Percentiles rank a stretch among this genome's conserved stretches.
Evolutionary conservation across 2,329 filamentous ascomycete species (phyloP).

Genomic region (Chrysoporthe cubensis): DNA sequence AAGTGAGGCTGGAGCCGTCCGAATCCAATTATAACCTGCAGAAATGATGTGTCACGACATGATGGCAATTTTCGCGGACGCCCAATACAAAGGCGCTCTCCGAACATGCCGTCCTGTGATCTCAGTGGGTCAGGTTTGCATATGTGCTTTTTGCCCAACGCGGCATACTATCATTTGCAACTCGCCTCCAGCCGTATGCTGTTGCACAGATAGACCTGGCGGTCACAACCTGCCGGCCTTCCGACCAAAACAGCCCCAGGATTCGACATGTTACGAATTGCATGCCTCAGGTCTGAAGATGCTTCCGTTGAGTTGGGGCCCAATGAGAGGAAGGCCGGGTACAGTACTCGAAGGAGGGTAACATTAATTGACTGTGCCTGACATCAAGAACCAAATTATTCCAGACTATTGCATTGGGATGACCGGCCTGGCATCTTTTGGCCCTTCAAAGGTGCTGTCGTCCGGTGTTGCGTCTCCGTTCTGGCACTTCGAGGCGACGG

Average conservation of each 20-base stretch:
- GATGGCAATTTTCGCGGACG: not conserved
- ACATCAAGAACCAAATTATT: constrained; percentile 9
- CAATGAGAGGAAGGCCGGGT: constrained; percentile 19
- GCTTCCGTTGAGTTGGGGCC: not conserved
- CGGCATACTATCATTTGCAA: constrained; percentile 13
- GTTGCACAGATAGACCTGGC: not conserved
- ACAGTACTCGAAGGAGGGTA: constrained; percentile 19
- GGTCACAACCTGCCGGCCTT: not conserved
- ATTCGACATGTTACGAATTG: not conserved
- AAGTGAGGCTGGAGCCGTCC: not conserved
- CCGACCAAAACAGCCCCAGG: not conserved
- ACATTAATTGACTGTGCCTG: constrained; percentile 21
- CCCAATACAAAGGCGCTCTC: not conserved
- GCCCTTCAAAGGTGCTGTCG: constrained; percentile 1
- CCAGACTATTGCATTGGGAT: constrained; percentile 10
- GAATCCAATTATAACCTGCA: not conserved
- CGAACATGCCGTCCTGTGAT: not conserved
- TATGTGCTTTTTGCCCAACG: not conserved
- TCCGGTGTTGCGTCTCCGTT: constrained; percentile 2
- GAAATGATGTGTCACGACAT: not conserved
- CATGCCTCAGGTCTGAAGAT: constrained; percentile 4
- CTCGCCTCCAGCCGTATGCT: constrained; percentile 7
- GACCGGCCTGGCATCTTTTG: constrained; percentile 3
- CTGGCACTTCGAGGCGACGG: constrained; percentile 8
- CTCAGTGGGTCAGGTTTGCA: not conserved